phyloP scores from a whole-genome alignment of 2,329 filamentous ascomycete species.

The Penicillium sp. region DNA sequence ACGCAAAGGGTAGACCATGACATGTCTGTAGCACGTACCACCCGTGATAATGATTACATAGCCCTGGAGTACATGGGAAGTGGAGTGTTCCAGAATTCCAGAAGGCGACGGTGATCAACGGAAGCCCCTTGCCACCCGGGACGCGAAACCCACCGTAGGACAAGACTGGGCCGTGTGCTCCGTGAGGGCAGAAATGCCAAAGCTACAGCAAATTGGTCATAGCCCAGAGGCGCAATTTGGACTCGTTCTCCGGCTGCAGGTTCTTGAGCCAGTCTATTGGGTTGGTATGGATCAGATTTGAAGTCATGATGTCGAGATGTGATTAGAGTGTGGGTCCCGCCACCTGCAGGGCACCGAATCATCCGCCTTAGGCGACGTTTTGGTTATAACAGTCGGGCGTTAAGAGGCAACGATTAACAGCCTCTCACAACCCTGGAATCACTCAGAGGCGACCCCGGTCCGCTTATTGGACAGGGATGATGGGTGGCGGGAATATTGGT shows the following conservation, averaged over 20 bases:
- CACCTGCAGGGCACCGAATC: slow-evolving; percentile 16
- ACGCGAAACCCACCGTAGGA: neutral
- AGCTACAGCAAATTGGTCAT: neutral
- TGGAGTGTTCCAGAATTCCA: slow-evolving; percentile 10
- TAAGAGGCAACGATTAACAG: neutral
- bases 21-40: neutral
- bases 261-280: neutral
- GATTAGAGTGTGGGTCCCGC: slow-evolving; percentile 26
- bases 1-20: neutral
- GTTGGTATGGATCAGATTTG: neutral
- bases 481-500: neutral
- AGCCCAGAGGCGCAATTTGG: too few species aligned
- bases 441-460: neutral
- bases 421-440: neutral
- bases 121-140: slow-evolving; percentile 6
- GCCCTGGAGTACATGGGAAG: neutral
- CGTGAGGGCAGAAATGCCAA: neutral
- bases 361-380: neutral
- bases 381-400: neutral
- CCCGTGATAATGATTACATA: neutral
- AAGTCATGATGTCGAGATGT: slow-evolving; percentile 23
- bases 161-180: neutral
- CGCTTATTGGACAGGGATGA: neutral
- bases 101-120: slow-evolving; percentile 3
- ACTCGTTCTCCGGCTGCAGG: too few species aligned